Base-by-base conservation (phyloP, 257 asterid species). In the Plantago ovata region DNA sequence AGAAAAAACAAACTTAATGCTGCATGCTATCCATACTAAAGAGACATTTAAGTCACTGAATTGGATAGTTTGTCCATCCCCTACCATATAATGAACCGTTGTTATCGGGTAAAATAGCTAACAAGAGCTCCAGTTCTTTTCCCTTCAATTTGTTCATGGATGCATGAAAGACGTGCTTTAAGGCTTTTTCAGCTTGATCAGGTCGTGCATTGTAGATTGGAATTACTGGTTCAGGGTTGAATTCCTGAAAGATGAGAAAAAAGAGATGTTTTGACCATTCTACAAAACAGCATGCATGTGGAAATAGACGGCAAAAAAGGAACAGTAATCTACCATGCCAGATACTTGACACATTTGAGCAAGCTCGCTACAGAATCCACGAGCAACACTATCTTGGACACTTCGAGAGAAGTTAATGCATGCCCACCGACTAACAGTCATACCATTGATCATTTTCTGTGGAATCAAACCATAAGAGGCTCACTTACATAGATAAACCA, bases 311-410 rank as follows among this genome's bases (percentile, higher is more conserved):
- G 45, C 9, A 18, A 18, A 21, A 21, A 21, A 41, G 9, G 63
- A 32, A 44, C 28, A 20, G 47, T 23, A 57, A 38, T 39, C 13
- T 68, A 92, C 98, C 99, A 94, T 94, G 79, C 99, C 99, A 16
- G 99, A 94, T 15, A 94, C 93, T 84, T 89, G 95, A 71, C 99
- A 94, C 97, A 94, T 94, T 74, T 83, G 95, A 39, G 99, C 95
- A 42, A 94, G 77, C 75, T 94, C 97, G 10, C 41, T 89, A 48
- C 96, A 94, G 72, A 94, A 94, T 42, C 97, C 99, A 56, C 95
- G 95, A 69, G 95, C 99, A 66, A 94, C 88, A 53, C 79, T 84
- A 52, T 94, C 99, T 83, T 94, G 99, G 47, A 94, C 96, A 11
- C 95, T 78, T 48, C 99, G 70, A 16, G 99, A 94, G 79, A 94